phyloP scores from a whole-genome alignment of 148 eudicot genomes.

The Suaeda aralocaspica region DNA sequence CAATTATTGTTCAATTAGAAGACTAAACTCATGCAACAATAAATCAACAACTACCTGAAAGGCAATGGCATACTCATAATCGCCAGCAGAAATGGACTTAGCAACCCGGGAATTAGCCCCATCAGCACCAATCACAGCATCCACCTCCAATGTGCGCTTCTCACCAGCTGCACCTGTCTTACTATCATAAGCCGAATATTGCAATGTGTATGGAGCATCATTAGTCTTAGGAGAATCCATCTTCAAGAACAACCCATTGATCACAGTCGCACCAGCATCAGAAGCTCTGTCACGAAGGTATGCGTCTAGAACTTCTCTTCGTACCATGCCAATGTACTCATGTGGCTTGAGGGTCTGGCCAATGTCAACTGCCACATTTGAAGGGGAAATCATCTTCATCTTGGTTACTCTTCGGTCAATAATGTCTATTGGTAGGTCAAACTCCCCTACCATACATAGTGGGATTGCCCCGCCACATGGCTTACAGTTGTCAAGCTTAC shows the following conservation, averaged over 20 bases:
- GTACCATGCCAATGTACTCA: conserved; percentile 98
- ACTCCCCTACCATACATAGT: conserved; percentile 92
- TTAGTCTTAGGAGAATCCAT: conserved; percentile 57
- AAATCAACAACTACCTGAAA: conserved; percentile 42
- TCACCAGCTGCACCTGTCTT: conserved; percentile 71
- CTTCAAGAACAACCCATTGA: conserved; percentile 81
- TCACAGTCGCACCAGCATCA: conserved; percentile 62
- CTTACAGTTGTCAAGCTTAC: conserved; percentile 87
- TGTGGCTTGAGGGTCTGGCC: conserved; percentile 84
- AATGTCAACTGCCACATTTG: conserved; percentile 93
- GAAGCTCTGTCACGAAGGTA: conserved; percentile 78
- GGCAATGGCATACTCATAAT: conserved; percentile 96
- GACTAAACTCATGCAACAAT: neutral
- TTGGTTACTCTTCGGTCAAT: conserved; percentile 85
- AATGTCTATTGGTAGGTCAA: conserved; percentile 88
- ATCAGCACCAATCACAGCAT: conserved; percentile 91
- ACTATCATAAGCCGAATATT: conserved; percentile 69
- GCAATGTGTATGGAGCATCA: conserved; percentile 53
- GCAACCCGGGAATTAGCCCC: conserved; percentile 97
- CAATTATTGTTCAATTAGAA: too few species aligned
- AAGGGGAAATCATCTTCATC: conserved; percentile 98
- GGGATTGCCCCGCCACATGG: conserved; percentile 99
- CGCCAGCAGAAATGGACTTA: conserved; percentile 78
- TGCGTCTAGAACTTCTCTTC: conserved; percentile 80
- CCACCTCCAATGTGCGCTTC: conserved; percentile 61